Evolutionary conservation across 495 filamentous ascomycete genomes (phyloP).

Genomic region (Evernia prunastri): DNA sequence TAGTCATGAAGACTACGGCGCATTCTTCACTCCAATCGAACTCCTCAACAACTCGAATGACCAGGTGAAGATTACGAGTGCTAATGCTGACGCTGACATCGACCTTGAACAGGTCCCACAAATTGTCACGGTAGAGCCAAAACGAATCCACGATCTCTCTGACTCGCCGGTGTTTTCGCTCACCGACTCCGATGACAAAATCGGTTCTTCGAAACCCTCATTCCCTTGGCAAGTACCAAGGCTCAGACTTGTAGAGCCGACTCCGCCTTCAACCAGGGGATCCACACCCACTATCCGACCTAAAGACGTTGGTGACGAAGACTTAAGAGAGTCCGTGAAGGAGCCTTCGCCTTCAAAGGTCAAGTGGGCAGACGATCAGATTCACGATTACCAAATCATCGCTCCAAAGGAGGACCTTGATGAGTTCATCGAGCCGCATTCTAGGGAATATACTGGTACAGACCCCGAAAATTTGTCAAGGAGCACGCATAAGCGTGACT

Average conservation of each 20-base stretch:
- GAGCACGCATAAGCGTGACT: neutral
- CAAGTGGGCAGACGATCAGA: conserved; percentile 56
- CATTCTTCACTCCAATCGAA: conserved; percentile 29
- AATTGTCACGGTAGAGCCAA: conserved; percentile 28
- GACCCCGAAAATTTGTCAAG: neutral
- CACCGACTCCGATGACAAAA: conserved; percentile 24
- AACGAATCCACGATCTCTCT: conserved; percentile 13
- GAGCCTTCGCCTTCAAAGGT: conserved; percentile 44
- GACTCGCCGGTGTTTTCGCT: conserved; percentile 24
- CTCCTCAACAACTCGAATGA: conserved; percentile 21
- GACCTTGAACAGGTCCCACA: conserved; percentile 19
- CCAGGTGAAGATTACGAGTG: conserved; percentile 15
- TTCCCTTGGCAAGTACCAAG: conserved; percentile 46
- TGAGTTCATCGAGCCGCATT: conserved; percentile 17
- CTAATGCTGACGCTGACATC: conserved; percentile 25
- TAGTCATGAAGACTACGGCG: conserved; percentile 27
- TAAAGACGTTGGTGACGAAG: conserved; percentile 23
- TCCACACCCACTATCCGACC: conserved; percentile 35
- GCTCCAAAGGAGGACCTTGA: conserved; percentile 40
- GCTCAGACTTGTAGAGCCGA: conserved; percentile 45
- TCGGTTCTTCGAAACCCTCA: conserved; percentile 24
- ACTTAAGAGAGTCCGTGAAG: conserved; percentile 21
- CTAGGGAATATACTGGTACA: neutral
- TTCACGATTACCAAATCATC: conserved; percentile 53
- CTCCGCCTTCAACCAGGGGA: conserved; percentile 44